Conservation (phyloP, 2,329 filamentous ascomycete genomes). For the Geosmithia flava region DNA sequence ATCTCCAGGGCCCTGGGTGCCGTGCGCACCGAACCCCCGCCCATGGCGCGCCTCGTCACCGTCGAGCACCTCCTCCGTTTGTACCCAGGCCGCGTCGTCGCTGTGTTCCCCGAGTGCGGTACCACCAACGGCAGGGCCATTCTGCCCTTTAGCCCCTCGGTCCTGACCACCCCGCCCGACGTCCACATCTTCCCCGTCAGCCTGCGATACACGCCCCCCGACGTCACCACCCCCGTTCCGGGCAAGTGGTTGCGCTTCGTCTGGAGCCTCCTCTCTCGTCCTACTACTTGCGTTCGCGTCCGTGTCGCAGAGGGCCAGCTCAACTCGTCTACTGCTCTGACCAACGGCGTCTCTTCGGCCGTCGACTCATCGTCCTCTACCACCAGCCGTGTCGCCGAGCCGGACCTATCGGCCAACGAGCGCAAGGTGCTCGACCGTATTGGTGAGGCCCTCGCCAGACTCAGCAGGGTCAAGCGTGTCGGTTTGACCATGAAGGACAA, state of each 20-base stretch:
- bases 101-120: conserved; percentile 85
- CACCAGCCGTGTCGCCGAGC: conserved; percentile 11
- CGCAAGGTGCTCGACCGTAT: conserved; percentile 63
- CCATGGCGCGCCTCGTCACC: conserved; percentile 40
- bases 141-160: conserved; percentile 65
- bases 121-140: conserved; percentile 91
- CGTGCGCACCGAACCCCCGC: conserved; percentile 34
- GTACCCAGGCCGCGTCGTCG: conserved; percentile 66
- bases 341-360: conserved; percentile 18
- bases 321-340: conserved; percentile 30
- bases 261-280: conserved; percentile 74
- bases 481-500: conserved; percentile 78
- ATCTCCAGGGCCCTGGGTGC: conserved; percentile 59
- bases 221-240: conserved; percentile 84
- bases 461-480: conserved; percentile 82
- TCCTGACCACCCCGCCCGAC: conserved; percentile 53
- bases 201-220: conserved; percentile 75
- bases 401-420: conserved; percentile 41
- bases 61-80: conserved; percentile 49
- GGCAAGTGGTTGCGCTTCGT: conserved; percentile 61
- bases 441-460: conserved; percentile 72
- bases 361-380: conserved; percentile 11
- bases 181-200: conserved; percentile 84
- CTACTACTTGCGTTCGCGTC: conserved; percentile 82
- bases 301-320: conserved; percentile 69